Evolutionary conservation across 2,329 filamentous ascomycete species (phyloP).

Genomic region (Tolypocladium sp.): DNA sequence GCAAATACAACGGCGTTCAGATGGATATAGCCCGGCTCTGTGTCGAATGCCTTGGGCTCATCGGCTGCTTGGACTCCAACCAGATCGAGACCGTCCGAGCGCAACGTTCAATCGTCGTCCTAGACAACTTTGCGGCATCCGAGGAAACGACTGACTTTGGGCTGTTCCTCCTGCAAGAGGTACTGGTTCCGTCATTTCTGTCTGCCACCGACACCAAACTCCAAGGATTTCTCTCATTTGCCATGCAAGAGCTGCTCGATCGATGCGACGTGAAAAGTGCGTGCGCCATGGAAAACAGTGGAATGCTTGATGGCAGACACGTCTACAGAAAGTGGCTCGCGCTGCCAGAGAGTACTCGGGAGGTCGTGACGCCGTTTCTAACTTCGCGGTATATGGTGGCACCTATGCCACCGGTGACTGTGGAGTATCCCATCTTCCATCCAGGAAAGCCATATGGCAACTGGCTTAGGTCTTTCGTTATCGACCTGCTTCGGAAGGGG

Average conservation of each 20-base stretch:
- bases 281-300: slow-evolving; percentile 30
- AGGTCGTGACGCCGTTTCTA: slow-evolving; percentile 80
- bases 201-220: slow-evolving; percentile 80
- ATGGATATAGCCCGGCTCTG: slow-evolving; percentile 62
- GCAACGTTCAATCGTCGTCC: slow-evolving; percentile 73
- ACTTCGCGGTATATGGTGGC: slow-evolving; percentile 73
- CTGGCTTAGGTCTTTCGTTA: slow-evolving; percentile 75
- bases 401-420: slow-evolving; percentile 45
- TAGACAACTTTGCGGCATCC: slow-evolving; percentile 74
- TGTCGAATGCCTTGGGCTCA: slow-evolving; percentile 73
- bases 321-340: slow-evolving; percentile 67
- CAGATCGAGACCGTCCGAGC: slow-evolving; percentile 72
- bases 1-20: slow-evolving; percentile 65
- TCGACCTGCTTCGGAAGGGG: slow-evolving; percentile 71
- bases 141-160: slow-evolving; percentile 81
- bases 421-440: slow-evolving; percentile 71
- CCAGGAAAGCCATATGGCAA: slow-evolving; percentile 59
- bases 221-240: slow-evolving; percentile 87
- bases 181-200: slow-evolving; percentile 84
- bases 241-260: slow-evolving; percentile 84
- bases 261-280: slow-evolving; percentile 63
- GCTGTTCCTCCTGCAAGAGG: slow-evolving; percentile 74
- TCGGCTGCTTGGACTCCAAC: slow-evolving; percentile 89
- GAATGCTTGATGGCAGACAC: slow-evolving; percentile 39
- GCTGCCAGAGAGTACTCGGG: slow-evolving; percentile 68